Conservation (phyloP, 2,329 filamentous ascomycete species). For the Trichoderma citrinoviride region DNA sequence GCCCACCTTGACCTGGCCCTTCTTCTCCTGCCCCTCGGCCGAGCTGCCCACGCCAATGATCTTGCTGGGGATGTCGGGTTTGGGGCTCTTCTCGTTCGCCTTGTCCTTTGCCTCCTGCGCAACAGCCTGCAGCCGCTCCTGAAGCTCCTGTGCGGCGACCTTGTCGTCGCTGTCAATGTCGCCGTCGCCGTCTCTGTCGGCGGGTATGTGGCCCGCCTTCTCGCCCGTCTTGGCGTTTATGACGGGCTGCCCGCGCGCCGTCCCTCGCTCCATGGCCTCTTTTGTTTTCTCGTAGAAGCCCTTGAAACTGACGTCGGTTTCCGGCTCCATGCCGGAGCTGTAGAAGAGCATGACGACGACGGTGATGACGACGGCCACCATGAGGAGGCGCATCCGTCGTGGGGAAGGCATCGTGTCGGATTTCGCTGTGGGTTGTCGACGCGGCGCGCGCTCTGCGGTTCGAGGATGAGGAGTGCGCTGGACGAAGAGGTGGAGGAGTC, state of each 20-base stretch:
- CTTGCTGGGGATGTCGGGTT: conserved; percentile 56
- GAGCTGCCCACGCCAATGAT: conserved; percentile 60
- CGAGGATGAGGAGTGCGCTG: not conserved
- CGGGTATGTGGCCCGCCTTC: conserved; percentile 40
- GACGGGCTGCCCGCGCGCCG: conserved; percentile 37
- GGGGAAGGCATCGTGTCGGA: conserved; percentile 59
- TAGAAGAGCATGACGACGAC: conserved; percentile 72
- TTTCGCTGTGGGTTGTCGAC: conserved; percentile 20
- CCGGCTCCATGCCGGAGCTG: conserved; percentile 53
- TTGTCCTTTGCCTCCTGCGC: conserved; percentile 66
- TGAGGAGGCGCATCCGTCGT: conserved; percentile 66
- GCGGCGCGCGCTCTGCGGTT: conserved; percentile 10
- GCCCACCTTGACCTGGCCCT: conserved; percentile 35
- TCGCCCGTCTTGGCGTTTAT: conserved; percentile 41
- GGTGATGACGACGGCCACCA: conserved; percentile 61
- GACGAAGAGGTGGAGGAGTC: not conserved
- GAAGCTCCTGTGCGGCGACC: conserved; percentile 50
- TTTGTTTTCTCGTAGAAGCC: conserved; percentile 62
- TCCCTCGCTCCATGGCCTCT: conserved; percentile 48
- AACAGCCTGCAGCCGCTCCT: conserved; percentile 63
- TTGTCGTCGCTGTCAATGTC: conserved; percentile 57
- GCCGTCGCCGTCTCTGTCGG: conserved; percentile 54
- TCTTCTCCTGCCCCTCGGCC: conserved; percentile 49
- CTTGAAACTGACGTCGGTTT: conserved; percentile 36
- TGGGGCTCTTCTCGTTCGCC: conserved; percentile 64